phyloP scores from a whole-genome alignment of 2,329 filamentous ascomycete species.

The Periconia macrospinosa region DNA sequence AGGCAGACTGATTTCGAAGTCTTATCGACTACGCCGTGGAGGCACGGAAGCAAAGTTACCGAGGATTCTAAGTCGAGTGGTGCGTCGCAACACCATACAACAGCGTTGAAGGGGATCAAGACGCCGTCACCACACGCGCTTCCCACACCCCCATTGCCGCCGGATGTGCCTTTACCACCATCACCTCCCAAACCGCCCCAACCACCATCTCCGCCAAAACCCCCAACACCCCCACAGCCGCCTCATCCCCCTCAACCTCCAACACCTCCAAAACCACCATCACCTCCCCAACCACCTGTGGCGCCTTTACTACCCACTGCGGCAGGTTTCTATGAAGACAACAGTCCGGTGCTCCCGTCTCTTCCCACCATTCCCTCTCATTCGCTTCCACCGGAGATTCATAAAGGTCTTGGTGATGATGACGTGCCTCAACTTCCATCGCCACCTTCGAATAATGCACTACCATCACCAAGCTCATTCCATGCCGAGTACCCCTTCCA shows the following conservation, averaged over 20 bases:
- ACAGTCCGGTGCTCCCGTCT: not conserved
- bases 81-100: too few relatives aligned
- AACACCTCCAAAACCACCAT: not conserved
- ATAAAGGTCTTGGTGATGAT: not conserved
- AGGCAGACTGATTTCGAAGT: not conserved
- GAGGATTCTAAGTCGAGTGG: not conserved
- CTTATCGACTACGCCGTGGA: not conserved
- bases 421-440: not conserved
- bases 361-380: not conserved
- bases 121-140: too few relatives aligned
- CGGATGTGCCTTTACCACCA: not conserved
- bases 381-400: not conserved
- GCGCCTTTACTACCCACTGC: not conserved
- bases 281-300: not conserved
- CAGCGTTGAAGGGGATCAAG: too few relatives aligned
- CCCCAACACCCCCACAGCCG: not conserved
- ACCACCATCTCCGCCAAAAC: not conserved
- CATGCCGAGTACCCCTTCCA: slow-evolving; percentile 27
- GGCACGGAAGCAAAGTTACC: not conserved
- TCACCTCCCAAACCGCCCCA: not conserved
- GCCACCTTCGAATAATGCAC: not conserved
- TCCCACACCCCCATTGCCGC: not conserved
- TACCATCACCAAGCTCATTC: slow-evolving; percentile 11
- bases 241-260: not conserved
- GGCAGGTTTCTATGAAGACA: not conserved